Evolutionary conservation across 768 basidiomycete genomes (phyloP).

Genomic region (Leccinum aurantiacum): DNA sequence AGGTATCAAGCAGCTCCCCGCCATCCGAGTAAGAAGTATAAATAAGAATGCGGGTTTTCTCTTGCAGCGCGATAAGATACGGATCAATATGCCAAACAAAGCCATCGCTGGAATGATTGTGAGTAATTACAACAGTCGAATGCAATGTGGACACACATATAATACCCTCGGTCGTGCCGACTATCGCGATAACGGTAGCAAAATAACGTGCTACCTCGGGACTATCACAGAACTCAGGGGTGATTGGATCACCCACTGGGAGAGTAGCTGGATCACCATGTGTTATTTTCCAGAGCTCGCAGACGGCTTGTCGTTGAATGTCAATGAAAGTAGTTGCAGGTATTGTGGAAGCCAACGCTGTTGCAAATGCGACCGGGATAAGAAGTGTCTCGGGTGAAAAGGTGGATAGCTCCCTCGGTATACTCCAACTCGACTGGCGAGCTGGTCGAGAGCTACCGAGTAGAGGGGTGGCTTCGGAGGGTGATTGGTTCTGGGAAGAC

Average conservation of each 20-base stretch:
- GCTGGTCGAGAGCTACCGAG: constrained; percentile 6
- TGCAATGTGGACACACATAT: constrained; percentile 15
- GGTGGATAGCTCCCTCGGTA: background rate
- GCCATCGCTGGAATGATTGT: constrained; percentile 22
- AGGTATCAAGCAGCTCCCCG: constrained; percentile 16
- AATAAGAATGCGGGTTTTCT: constrained; percentile 26
- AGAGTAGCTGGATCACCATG: constrained; percentile 12
- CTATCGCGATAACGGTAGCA: constrained; percentile 18
- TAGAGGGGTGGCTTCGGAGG: constrained; percentile 13
- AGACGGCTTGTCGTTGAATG: constrained; percentile 27
- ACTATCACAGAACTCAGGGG: constrained; percentile 19
- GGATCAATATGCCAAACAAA: constrained; percentile 23
- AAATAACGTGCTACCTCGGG: constrained; percentile 25
- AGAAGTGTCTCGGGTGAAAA: constrained; percentile 23
- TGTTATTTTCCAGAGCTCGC: constrained; percentile 23
- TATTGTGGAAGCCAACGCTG: constrained; percentile 22
- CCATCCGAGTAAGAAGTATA: constrained; percentile 6
- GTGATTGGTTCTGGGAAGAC: constrained; percentile 6
- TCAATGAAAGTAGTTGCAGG: constrained; percentile 28
- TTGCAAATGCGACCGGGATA: constrained; percentile 28
- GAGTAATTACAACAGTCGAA: background rate
- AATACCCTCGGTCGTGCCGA: constrained; percentile 19
- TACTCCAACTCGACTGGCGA: background rate
- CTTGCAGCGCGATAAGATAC: constrained; percentile 27
- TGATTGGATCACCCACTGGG: constrained; percentile 5